phyloP scores from a whole-genome alignment of 345 rosid species.

The Trapa bicornis region DNA sequence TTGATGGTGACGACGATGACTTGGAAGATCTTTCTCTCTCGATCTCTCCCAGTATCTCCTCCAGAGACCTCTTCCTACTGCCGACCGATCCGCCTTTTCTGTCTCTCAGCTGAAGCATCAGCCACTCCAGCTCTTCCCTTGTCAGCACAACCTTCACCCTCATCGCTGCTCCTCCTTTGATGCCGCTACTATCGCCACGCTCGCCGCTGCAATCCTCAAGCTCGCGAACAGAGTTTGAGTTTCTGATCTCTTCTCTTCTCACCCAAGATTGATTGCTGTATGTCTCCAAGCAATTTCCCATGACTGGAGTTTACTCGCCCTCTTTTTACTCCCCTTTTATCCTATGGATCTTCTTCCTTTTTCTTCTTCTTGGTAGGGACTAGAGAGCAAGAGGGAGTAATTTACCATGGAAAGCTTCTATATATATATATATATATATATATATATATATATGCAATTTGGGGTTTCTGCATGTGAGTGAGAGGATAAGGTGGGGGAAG shows the following conservation, averaged over 20 bases:
- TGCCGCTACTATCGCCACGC: slow-evolving; percentile 9
- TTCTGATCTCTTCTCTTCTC: slow-evolving; percentile 6
- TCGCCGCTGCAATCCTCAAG: slow-evolving; percentile 1
- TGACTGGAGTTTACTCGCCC: neutral
- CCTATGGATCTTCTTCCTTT: neutral
- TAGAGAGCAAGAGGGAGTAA: neutral
- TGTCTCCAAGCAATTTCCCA: slow-evolving; percentile 39
- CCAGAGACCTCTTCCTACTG: slow-evolving; percentile 21
- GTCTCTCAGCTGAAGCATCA: slow-evolving; percentile 30
- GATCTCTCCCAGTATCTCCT: slow-evolving; percentile 27
- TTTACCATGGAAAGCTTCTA: neutral
- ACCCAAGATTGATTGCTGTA: slow-evolving; percentile 5
- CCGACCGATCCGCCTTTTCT: slow-evolving; percentile 8
- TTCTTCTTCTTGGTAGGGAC: neutral
- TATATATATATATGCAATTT: too few relatives aligned
- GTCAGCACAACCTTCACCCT: slow-evolving; percentile 73
- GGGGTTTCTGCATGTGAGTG: neutral
- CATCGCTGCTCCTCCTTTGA: slow-evolving; percentile 15
- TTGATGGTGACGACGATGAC: neutral
- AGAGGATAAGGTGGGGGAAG: neutral
- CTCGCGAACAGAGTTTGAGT: slow-evolving; percentile 1
- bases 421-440: too few relatives aligned
- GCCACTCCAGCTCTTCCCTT: slow-evolving; percentile 55
- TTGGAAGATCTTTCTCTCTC: slow-evolving; percentile 16
- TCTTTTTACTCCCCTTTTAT: neutral